Conservation (phyloP, 306 rosid genomes). For the Malus fusca region DNA sequence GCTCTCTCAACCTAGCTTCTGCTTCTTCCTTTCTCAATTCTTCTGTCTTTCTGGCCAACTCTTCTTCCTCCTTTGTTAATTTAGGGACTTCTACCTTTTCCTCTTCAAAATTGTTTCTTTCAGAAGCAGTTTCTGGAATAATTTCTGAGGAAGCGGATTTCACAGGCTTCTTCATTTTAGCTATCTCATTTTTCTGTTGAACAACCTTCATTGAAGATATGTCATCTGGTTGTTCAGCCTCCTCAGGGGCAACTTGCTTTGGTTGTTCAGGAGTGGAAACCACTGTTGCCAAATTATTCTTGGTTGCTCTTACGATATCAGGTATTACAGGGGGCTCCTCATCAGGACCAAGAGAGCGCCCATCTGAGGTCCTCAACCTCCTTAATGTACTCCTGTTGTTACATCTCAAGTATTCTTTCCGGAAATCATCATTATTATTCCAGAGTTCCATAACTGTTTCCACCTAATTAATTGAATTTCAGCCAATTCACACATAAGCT, state of each 20-base stretch:
- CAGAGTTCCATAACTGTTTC: conserved; percentile 58
- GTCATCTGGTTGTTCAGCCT: conserved; percentile 30
- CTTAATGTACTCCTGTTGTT: conserved; percentile 73
- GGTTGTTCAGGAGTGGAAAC: conserved; percentile 38
- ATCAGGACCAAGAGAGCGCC: conserved; percentile 72
- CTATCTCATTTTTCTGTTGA: conserved; percentile 28
- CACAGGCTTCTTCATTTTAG: conserved; percentile 33
- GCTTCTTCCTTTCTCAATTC: conserved; percentile 62
- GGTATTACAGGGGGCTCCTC: conserved; percentile 69
- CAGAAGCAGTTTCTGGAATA: conserved; percentile 19
- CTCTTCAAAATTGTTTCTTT: conserved; percentile 44
- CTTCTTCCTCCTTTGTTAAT: conserved; percentile 64
- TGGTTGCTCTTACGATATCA: conserved; percentile 24
- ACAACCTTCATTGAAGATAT: conserved; percentile 27
- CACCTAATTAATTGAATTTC: conserved; percentile 36
- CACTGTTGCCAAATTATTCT: conserved; percentile 20
- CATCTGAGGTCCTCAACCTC: conserved; percentile 75
- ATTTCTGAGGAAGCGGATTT: conserved; percentile 29
- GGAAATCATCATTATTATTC: conserved; percentile 59
- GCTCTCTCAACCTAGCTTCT: conserved; percentile 59
- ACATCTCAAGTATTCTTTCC: conserved; percentile 57
- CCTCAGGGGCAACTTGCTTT: conserved; percentile 24
- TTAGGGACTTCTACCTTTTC: conserved; percentile 29
- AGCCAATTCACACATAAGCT: conserved; percentile 8
- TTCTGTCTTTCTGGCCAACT: conserved; percentile 54